Percentiles rank a stretch among this genome's conserved stretches.
phyloP scores from a whole-genome alignment of 2,329 filamentous ascomycete genomes.

The Talaromyces sp. region DNA sequence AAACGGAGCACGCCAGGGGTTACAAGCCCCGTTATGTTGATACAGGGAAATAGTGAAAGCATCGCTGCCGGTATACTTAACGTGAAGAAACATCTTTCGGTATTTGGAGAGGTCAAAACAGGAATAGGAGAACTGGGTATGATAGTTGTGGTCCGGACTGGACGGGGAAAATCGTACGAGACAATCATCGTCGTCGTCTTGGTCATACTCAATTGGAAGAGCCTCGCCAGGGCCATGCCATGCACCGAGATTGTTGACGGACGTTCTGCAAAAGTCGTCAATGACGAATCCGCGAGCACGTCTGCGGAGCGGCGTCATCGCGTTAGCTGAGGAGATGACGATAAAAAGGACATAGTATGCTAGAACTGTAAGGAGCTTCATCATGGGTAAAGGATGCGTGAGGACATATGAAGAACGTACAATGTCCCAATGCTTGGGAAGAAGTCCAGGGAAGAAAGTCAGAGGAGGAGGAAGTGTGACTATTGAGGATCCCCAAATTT shows the following conservation, averaged over 20 bases:
- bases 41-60: slow-evolving; percentile 63
- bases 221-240: slow-evolving; percentile 65
- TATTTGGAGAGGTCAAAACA: slow-evolving; percentile 57
- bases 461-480: neutral
- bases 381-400: neutral
- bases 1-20: slow-evolving; percentile 54
- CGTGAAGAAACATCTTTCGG: slow-evolving; percentile 59
- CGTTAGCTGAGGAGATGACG: neutral
- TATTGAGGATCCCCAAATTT: neutral
- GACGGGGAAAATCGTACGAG: slow-evolving; percentile 55
- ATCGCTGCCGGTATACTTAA: slow-evolving; percentile 59
- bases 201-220: slow-evolving; percentile 44
- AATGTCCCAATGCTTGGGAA: neutral
- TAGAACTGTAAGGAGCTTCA: neutral
- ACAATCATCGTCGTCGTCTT: slow-evolving; percentile 41
- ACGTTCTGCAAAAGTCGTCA: slow-evolving; percentile 55
- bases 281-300: slow-evolving; percentile 44
- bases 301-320: slow-evolving; percentile 9
- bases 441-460: neutral
- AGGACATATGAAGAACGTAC: neutral
- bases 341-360: slow-evolving; percentile 9
- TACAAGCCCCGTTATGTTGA: slow-evolving; percentile 62
- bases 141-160: slow-evolving; percentile 60
- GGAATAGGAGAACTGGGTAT: slow-evolving; percentile 54
- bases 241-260: slow-evolving; percentile 58